A percentile compares a stretch with the other conserved stretches of the same genome.
Evolutionary conservation across 805 yeast genomes (phyloP).

Genomic region (Ogataea saltuana): DNA sequence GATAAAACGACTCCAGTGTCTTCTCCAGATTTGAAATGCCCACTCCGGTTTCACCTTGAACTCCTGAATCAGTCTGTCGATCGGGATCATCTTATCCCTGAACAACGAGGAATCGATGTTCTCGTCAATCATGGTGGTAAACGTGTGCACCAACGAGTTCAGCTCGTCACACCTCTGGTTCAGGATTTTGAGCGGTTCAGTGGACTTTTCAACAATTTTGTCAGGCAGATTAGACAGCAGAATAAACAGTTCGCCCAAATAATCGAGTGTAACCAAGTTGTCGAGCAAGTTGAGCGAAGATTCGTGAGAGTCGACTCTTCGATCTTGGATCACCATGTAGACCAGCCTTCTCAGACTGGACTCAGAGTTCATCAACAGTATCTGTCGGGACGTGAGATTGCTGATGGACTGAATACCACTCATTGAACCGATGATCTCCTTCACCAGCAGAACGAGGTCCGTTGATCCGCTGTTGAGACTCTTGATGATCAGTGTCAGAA

Average conservation of each 20-base stretch:
- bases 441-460: conserved; percentile 61
- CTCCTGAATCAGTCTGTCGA: conserved; percentile 41
- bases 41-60: conserved; percentile 55
- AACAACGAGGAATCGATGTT: conserved; percentile 43
- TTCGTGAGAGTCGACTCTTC: conserved; percentile 46
- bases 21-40: conserved; percentile 82
- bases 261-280: conserved; percentile 43
- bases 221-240: conserved; percentile 53
- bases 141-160: conserved; percentile 63
- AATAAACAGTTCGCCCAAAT: conserved; percentile 64
- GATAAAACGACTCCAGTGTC: conserved; percentile 35
- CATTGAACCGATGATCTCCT: conserved; percentile 67
- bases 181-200: conserved; percentile 61
- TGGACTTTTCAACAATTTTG: conserved; percentile 40
- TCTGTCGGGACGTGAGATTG: conserved; percentile 66
- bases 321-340: conserved; percentile 58
- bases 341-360: conserved; percentile 55
- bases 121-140: conserved; percentile 56
- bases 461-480: conserved; percentile 61
- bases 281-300: conserved; percentile 54
- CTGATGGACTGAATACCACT: conserved; percentile 75
- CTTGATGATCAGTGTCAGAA: conserved; percentile 60
- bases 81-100: conserved; percentile 38
- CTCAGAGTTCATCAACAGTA: conserved; percentile 66
- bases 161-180: conserved; percentile 75